Evolutionary conservation across 768 basidiomycete species (phyloP).

Genomic region (Neoboletus magnificus): DNA sequence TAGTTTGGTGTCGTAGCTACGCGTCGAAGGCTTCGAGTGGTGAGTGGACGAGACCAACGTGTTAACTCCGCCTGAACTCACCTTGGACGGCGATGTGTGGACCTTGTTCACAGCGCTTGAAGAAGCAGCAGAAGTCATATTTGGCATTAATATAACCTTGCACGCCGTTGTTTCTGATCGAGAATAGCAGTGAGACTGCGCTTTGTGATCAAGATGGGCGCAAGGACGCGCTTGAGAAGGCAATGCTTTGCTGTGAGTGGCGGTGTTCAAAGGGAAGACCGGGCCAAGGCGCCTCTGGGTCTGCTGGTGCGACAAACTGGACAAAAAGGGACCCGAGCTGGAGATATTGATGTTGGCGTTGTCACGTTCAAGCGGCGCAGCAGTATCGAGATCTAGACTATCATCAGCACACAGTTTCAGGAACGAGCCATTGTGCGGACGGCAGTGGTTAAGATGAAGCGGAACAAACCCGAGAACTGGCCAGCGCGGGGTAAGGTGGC

Average conservation of each 20-base stretch:
- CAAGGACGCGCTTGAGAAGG: conserved; percentile 19
- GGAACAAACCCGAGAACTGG: conserved; percentile 19
- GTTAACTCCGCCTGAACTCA: conserved; percentile 25
- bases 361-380: conserved; percentile 5
- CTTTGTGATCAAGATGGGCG: conserved; percentile 32
- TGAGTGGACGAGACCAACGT: conserved; percentile 6
- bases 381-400: conserved; percentile 12
- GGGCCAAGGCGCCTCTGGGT: conserved; percentile 30
- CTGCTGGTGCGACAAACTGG: conserved; percentile 21
- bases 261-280: conserved; percentile 38
- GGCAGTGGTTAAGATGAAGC: conserved; percentile 7
- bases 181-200: conserved; percentile 38
- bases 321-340: conserved; percentile 11
- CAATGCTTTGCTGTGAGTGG: conserved; percentile 34
- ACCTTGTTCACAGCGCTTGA: conserved; percentile 27
- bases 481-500: conserved; percentile 23
- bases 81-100: conserved; percentile 36
- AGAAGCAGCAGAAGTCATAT: conserved; percentile 29
- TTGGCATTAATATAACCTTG: conserved; percentile 12
- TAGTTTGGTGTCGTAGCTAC: conserved; percentile 77
- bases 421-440: conserved; percentile 1
- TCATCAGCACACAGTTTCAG: conserved; percentile 10
- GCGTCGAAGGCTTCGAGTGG: conserved; percentile 49
- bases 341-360: conserved; percentile 9
- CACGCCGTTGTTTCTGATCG: conserved; percentile 33